These are phyloP conservation scores for Elsinoe ampelina DNA, from an alignment of 2,329 filamentous ascomycete genomes.

Conservation along the genomic window DNA sequence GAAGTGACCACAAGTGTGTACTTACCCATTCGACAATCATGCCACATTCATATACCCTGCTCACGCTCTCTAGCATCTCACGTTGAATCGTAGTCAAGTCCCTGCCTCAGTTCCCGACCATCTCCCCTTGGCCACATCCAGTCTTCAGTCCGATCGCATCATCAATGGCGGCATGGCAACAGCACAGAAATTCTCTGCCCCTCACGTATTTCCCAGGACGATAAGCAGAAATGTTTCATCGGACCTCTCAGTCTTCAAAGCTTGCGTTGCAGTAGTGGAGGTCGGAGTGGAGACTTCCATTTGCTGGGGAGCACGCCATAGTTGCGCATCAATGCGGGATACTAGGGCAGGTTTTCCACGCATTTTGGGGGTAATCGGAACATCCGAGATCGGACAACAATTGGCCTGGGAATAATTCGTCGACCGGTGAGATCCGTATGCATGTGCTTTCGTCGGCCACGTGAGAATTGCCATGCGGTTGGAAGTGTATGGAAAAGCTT, in stretches of 20 bases:
- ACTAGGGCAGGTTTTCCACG: not conserved
- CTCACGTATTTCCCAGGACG: not conserved
- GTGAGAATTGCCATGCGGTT: not conserved
- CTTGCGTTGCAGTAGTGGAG: not conserved
- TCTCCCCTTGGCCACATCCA: not conserved
- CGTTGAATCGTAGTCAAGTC: not conserved
- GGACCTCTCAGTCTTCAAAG: not conserved
- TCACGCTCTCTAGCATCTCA: not conserved
- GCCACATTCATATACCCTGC: not conserved
- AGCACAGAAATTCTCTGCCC: not conserved
- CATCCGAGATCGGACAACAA: not conserved
- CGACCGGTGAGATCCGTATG: not conserved
- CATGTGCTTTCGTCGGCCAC: not conserved
- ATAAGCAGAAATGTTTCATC: not conserved
- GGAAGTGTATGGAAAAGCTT: not conserved
- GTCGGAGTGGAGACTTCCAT: not conserved
- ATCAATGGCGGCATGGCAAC: constrained; percentile 4
- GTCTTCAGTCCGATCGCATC: not conserved
- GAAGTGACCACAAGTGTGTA: too few relatives aligned
- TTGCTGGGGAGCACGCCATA: constrained; percentile 8
- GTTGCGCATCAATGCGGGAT: not conserved
- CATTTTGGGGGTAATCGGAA: not conserved
- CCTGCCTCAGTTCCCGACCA: not conserved
- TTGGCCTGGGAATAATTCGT: not conserved
- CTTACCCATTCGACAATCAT: not conserved